These are phyloP conservation scores for Phragmites australis DNA, from an alignment of 176 grass and related monocot genomes.

Conservation along the genomic window DNA sequence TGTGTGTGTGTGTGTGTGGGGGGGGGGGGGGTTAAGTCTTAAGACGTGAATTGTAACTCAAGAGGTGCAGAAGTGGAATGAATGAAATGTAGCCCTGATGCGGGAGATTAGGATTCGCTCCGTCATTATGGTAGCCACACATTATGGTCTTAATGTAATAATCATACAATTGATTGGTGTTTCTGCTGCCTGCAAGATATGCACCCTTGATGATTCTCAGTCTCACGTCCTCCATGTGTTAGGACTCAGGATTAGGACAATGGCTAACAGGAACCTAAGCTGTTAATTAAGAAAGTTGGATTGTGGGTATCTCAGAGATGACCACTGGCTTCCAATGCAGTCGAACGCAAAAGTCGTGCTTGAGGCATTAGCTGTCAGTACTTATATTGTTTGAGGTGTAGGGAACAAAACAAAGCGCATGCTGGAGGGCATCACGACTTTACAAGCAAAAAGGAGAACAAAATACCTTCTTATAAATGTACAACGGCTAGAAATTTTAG, in stretches of 20 bases:
- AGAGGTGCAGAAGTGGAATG: background rate
- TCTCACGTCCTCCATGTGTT: background rate
- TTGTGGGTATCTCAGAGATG: constrained; percentile 2
- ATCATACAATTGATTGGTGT: background rate
- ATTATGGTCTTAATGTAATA: background rate
- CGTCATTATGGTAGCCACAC: background rate
- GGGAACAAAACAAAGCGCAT: background rate
- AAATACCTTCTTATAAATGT: background rate
- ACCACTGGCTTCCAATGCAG: background rate
- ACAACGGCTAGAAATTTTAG: background rate
- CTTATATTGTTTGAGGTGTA: background rate
- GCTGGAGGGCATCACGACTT: background rate
- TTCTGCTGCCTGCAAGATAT: background rate
- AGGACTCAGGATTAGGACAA: background rate
- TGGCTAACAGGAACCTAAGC: background rate
- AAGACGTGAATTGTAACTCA: background rate
- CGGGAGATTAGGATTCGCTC: background rate
- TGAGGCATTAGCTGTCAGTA: background rate
- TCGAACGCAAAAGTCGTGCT: background rate
- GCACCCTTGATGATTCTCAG: background rate
- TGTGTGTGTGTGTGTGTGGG: too few species aligned
- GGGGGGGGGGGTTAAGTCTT: too few species aligned
- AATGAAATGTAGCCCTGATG: background rate
- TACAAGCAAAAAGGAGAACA: background rate
- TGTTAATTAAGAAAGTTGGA: background rate